phyloP scores from a whole-genome alignment of 1,284 basidiomycete species.

The Ganoderma lingzhi region DNA sequence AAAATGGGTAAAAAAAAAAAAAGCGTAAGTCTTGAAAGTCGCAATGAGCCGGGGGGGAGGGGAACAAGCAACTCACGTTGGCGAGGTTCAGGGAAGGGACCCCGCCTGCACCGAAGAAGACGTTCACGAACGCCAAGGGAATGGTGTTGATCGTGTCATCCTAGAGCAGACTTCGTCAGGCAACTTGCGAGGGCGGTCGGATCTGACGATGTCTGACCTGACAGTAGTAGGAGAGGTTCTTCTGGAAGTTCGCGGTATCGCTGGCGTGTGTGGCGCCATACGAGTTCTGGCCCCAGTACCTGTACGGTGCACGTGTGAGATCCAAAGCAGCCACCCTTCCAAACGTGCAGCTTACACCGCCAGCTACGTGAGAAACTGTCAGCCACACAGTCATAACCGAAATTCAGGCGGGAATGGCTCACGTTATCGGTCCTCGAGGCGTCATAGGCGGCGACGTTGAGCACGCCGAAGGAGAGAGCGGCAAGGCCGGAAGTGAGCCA shows the following conservation, averaged over 20 bases:
- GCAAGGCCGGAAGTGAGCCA: conserved; percentile 26
- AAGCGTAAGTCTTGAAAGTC: too few species aligned
- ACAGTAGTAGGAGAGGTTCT: conserved; percentile 59
- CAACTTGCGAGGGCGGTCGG: background rate
- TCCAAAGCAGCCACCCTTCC: background rate
- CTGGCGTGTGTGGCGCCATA: conserved; percentile 58
- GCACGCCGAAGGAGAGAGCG: conserved; percentile 22
- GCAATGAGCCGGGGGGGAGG: too few species aligned
- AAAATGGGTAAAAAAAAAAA: too few species aligned
- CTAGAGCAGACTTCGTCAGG: conserved; percentile 28
- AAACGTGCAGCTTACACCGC: conserved; percentile 1
- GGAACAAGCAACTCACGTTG: conserved; percentile 50
- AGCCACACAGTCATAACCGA: background rate
- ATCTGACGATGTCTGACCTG: conserved; percentile 41
- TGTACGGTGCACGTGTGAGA: conserved; percentile 19
- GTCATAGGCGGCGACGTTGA: conserved; percentile 34
- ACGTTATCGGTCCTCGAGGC: conserved; percentile 40
- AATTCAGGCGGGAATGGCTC: conserved; percentile 11
- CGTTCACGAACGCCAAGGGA: conserved; percentile 66
- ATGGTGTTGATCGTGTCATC: conserved; percentile 61
- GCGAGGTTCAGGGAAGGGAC: conserved; percentile 69
- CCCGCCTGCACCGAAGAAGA: conserved; percentile 62
- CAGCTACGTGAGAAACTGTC: background rate
- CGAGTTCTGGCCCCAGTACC: conserved; percentile 61
- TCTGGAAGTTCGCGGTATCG: conserved; percentile 57